Evolutionary conservation across 2,329 filamentous ascomycete genomes (phyloP).

Genomic region (Trichoderma simmonsii): DNA sequence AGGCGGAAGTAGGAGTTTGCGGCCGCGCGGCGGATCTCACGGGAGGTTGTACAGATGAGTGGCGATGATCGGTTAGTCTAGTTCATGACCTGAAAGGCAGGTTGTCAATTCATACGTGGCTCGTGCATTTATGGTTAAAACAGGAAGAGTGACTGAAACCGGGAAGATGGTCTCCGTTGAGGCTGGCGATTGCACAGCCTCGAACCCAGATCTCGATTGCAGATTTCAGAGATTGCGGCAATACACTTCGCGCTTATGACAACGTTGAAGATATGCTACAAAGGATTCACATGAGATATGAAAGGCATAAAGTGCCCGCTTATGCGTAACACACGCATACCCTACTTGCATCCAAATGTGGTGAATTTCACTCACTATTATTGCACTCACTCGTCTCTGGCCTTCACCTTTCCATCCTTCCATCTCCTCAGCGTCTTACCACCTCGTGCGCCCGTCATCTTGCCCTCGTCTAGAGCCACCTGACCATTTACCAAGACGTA

Average conservation of each 20-base stretch:
- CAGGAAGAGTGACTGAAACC: background rate
- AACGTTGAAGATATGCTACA: background rate
- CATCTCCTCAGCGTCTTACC: conserved; percentile 23
- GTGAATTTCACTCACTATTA: background rate
- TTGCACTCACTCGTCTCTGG: conserved; percentile 4
- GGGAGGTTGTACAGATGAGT: background rate
- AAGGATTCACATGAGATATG: background rate
- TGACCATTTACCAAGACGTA: conserved; percentile 27
- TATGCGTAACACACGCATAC: background rate
- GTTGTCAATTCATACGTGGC: background rate
- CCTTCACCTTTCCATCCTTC: conserved; percentile 20
- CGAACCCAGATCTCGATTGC: background rate
- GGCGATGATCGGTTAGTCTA: background rate
- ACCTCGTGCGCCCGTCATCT: conserved; percentile 22
- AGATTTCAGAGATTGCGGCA: background rate
- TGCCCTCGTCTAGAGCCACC: conserved; percentile 24
- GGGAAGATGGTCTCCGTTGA: background rate
- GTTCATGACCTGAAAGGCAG: background rate
- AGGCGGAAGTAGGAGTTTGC: background rate
- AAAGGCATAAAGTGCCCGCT: background rate
- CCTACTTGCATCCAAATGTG: background rate
- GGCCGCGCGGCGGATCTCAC: background rate
- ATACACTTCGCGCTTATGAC: background rate
- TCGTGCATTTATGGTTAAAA: background rate
- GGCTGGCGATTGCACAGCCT: conserved; percentile 7